phyloP scores from a whole-genome alignment of 2,329 filamentous ascomycete species.

The Sclerotiophoma versabilis region DNA sequence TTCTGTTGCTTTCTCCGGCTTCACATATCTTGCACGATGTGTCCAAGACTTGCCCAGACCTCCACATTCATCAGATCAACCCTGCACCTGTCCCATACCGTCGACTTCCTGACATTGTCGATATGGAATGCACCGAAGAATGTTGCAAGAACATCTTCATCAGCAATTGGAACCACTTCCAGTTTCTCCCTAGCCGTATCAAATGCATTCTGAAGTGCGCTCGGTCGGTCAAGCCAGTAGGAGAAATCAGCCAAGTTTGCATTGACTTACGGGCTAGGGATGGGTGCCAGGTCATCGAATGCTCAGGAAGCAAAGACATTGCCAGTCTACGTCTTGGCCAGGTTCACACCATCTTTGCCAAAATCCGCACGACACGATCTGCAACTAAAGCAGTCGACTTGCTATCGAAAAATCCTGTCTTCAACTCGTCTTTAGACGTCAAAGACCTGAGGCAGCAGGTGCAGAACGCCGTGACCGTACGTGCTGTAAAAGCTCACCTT shows the following conservation, averaged over 20 bases:
- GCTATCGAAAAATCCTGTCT: constrained; percentile 29
- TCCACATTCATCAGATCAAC: constrained; percentile 40
- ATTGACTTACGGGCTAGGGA: constrained; percentile 29
- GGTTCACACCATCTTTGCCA: constrained; percentile 33
- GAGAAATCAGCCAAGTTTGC: constrained; percentile 29
- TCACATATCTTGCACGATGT: constrained; percentile 31
- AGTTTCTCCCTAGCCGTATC: constrained; percentile 30
- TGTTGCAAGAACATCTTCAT: constrained; percentile 39
- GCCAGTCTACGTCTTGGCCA: constrained; percentile 35
- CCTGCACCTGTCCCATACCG: constrained; percentile 35
- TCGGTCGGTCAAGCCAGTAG: constrained; percentile 30
- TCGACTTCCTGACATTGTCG: constrained; percentile 14
- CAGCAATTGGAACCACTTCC: constrained; percentile 35
- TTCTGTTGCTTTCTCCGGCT: constrained; percentile 39
- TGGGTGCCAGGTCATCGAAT: constrained; percentile 38
- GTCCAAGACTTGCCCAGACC: constrained; percentile 26
- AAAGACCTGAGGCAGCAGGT: constrained; percentile 33
- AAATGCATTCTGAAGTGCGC: constrained; percentile 38
- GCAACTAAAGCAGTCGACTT: constrained; percentile 26
- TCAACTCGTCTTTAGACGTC: constrained; percentile 30
- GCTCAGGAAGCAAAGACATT: constrained; percentile 26
- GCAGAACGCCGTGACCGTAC: constrained; percentile 20
- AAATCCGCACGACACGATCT: constrained; percentile 27
- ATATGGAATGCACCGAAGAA: constrained; percentile 22
- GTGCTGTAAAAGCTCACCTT: constrained; percentile 33